phyloP scores from a whole-genome alignment of 805 yeast genomes.

The Saccharomycopsis selenospora region DNA sequence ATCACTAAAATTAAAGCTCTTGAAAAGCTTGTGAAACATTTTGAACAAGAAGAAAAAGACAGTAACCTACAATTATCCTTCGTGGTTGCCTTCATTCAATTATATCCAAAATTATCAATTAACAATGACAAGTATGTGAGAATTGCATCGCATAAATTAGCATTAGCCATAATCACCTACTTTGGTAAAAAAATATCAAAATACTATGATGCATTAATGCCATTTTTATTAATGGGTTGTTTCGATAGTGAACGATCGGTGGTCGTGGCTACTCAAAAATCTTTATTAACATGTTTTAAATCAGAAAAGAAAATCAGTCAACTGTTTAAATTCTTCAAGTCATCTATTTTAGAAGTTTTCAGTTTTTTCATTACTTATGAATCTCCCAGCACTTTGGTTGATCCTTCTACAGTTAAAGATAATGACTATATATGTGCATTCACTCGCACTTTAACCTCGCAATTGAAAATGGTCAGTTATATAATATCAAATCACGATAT shows the following conservation, averaged over 20 bases:
- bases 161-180: conserved; percentile 1
- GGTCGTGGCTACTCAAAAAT: conserved; percentile 7
- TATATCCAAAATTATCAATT: conserved; percentile 18
- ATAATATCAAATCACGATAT: conserved; percentile 2
- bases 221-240: conserved; percentile 18
- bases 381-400: conserved; percentile 9
- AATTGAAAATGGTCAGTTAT: conserved; percentile 5
- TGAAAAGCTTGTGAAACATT: conserved; percentile 5
- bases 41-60: neutral
- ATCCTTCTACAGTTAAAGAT: conserved; percentile 3
- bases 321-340: conserved; percentile 10
- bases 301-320: conserved; percentile 7
- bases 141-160: conserved; percentile 11
- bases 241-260: conserved; percentile 16
- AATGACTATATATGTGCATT: conserved; percentile 11
- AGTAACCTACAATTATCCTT: conserved; percentile 11
- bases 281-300: conserved; percentile 7
- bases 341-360: conserved; percentile 7
- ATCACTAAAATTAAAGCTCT: conserved; percentile 17
- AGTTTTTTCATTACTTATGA: conserved; percentile 11
- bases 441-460: conserved; percentile 9
- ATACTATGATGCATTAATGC: conserved; percentile 14
- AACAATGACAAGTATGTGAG: conserved; percentile 17
- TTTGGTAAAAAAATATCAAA: conserved; percentile 9
- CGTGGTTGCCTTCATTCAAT: conserved; percentile 8